Evolutionary conservation across 768 basidiomycete species (phyloP).

Genomic region (Cantharellus anzutake): DNA sequence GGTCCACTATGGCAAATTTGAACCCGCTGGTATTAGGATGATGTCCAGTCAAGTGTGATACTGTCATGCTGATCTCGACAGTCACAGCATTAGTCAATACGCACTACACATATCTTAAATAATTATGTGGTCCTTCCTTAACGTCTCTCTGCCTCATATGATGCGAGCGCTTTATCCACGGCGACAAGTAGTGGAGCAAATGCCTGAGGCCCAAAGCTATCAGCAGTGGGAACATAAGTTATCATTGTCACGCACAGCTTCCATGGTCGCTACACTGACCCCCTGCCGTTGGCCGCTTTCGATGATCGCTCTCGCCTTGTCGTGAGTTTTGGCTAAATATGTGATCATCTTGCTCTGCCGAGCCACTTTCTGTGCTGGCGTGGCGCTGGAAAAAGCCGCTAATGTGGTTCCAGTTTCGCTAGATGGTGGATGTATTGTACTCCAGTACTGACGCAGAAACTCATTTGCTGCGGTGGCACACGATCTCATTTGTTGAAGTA

Average conservation of each 20-base stretch:
- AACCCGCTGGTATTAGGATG: no score
- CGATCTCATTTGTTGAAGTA: constrained; percentile 69
- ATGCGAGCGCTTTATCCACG: neutral
- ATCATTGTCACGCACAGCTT: constrained; percentile 31
- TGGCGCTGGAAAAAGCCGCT: constrained; percentile 35
- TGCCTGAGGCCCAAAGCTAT: neutral
- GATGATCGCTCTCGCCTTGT: constrained; percentile 68
- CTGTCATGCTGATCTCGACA: no score
- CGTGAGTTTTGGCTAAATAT: constrained; percentile 60
- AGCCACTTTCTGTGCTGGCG: constrained; percentile 47
- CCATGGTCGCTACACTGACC: constrained; percentile 40
- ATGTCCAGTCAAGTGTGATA: no score
- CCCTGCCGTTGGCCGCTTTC: constrained; percentile 37
- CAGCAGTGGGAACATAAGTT: neutral
- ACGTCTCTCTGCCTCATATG: neutral
- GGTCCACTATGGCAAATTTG: no score
- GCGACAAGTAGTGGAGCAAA: neutral
- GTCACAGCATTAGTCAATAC: no score
- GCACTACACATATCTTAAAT: no score
- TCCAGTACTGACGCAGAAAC: constrained; percentile 93
- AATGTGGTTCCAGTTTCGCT: constrained; percentile 14
- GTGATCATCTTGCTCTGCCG: constrained; percentile 79
- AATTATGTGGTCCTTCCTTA: neutral
- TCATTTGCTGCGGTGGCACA: constrained; percentile 91
- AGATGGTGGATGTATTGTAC: constrained; percentile 58